Conservation (phyloP, 1,284 basidiomycete species). For the Cryptococcus deneoformans region DNA sequence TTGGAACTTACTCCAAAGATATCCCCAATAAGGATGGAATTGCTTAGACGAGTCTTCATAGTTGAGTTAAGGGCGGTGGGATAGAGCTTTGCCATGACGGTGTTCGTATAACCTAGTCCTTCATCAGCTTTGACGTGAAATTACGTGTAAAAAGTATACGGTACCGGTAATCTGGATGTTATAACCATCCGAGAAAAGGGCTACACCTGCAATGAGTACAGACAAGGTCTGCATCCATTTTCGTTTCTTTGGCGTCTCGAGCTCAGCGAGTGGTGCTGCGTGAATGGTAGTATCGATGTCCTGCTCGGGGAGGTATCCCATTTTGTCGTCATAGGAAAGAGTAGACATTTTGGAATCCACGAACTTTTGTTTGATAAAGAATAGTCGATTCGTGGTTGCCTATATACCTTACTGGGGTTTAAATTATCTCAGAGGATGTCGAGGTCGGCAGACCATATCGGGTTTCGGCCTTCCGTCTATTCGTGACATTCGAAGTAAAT, state of each 20-base stretch:
- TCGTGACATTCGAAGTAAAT: too few species aligned
- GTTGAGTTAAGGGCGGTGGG: constrained; percentile 13
- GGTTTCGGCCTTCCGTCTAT: too few species aligned
- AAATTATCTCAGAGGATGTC: neutral
- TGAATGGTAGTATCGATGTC: neutral
- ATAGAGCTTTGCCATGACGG: constrained; percentile 19
- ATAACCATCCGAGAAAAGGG: constrained; percentile 32
- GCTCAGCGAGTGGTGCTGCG: constrained; percentile 3
- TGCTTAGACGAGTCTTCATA: constrained; percentile 30
- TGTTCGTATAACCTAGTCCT: constrained; percentile 9
- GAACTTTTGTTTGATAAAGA: too few species aligned
- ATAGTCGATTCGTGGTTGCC: too few species aligned
- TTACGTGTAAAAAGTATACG: neutral
- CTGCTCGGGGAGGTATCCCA: too few species aligned
- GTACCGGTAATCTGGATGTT: constrained; percentile 24
- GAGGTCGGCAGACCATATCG: neutral
- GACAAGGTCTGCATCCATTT: constrained; percentile 12
- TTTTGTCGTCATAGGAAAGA: too few species aligned
- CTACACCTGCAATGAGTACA: constrained; percentile 25
- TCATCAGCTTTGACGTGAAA: neutral
- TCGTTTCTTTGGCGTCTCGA: constrained; percentile 4
- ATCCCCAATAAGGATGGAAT: constrained; percentile 27
- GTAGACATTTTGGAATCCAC: too few species aligned
- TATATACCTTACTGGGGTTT: too few species aligned
- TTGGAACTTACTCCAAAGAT: constrained; percentile 18